phyloP scores from a whole-genome alignment of 2,329 filamentous ascomycete species.

The Fusarium solani-melongenae region DNA sequence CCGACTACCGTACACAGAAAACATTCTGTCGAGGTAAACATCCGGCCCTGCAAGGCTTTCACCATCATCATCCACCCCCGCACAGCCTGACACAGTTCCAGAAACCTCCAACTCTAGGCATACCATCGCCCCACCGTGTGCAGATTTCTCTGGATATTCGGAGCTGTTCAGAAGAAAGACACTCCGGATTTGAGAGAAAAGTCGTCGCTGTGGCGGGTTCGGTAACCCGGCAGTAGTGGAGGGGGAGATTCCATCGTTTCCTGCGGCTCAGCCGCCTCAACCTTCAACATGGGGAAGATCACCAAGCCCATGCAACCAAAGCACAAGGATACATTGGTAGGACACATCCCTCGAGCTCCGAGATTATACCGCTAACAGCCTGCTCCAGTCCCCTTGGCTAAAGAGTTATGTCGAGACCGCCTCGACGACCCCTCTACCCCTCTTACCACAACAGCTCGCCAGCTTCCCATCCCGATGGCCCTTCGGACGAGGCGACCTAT shows the following conservation, averaged over 20 bases:
- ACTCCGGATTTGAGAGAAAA: conserved; percentile 48
- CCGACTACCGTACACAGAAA: neutral
- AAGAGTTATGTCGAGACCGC: conserved; percentile 81
- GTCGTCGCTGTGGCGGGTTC: conserved; percentile 54
- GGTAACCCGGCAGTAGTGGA: conserved; percentile 62
- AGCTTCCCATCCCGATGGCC: conserved; percentile 92
- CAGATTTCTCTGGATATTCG: conserved; percentile 18
- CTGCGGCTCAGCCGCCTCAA: conserved; percentile 69
- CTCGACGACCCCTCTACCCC: conserved; percentile 75
- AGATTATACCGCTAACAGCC: conserved; percentile 41
- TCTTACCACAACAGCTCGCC: conserved; percentile 80
- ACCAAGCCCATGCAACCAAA: conserved; percentile 74
- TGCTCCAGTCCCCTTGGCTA: conserved; percentile 83
- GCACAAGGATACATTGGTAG: conserved; percentile 74
- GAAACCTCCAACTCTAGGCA: conserved; percentile 9
- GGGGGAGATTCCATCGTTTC: conserved; percentile 62
- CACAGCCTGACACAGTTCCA: conserved; percentile 16
- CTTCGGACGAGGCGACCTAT: conserved; percentile 93
- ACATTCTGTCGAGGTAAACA: conserved; percentile 1
- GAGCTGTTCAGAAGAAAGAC: conserved; percentile 48
- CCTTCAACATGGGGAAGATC: conserved; percentile 74
- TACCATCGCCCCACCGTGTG: conserved; percentile 19
- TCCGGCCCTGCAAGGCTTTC: neutral
- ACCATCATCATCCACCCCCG: conserved; percentile 2
- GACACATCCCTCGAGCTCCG: conserved; percentile 33